Evolutionary conservation across 2,329 filamentous ascomycete species (phyloP), one percentile per base, ranked within the genome.

Genomic region (Cladophialophora immunda): DNA sequence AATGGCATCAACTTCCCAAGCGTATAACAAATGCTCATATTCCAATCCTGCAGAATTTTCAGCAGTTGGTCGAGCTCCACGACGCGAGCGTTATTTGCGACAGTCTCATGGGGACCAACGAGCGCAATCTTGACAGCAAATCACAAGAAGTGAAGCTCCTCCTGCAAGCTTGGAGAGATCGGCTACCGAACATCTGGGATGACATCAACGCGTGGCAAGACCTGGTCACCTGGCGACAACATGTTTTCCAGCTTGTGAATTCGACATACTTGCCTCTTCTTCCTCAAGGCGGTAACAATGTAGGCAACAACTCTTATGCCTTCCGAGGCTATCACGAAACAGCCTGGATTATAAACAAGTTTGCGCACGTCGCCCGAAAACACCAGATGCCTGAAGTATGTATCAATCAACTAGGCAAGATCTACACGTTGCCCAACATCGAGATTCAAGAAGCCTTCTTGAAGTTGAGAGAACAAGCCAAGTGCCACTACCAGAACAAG

Each of bases 201-300:
- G 95, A 99, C 78, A 99, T 99, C 78, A 97, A 96, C 71, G 93
- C 95, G 45, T 99, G 95, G 95, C 95, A 99, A 78, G 96, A 99
- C 76, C 84, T 99, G 47, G 95, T 99, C n/a, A 99, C 95, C 1
- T 99, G 95, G 95, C 89, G 95, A 72, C 96, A 99, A 77, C 95
- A 99, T 79, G 97, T 99, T 68, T 99, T 99, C 82, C 91, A 93
- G 65, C 86, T 99, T 27, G 98, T 99, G 81, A 99, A 99, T 77
- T 89, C 88, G 57, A 97, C 93, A 0, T 99, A 99, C 76, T 86
- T 99, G 11, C 87, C 89, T 62, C 86, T 99, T 54, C 83, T 98
- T 45, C 94, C 93, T 1, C 89, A 87, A 19, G 89, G 90, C 27
- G 72, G 72, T 7, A 90, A 91, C 76, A 95, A 93, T 73, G 88